Conservation (phyloP, 148 eudicot genomes). For the Heliosperma pusillum region DNA sequence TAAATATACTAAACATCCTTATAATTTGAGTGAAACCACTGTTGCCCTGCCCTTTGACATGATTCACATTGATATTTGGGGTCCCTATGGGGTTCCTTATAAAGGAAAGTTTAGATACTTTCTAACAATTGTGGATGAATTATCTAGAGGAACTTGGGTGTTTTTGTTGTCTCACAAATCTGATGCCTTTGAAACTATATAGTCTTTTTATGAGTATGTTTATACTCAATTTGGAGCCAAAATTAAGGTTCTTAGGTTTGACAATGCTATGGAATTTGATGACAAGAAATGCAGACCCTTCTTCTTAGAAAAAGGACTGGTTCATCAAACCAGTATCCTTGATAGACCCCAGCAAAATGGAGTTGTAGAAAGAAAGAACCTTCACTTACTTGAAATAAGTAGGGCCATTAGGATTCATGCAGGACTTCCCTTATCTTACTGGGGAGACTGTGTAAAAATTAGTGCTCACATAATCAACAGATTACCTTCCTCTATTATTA, state of each 20-base stretch:
- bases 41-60: background rate
- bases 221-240: background rate
- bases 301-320: background rate
- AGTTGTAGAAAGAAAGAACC: background rate
- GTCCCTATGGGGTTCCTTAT: background rate
- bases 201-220: background rate
- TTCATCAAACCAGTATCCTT: background rate
- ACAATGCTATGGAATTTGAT: background rate
- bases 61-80: background rate
- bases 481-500: background rate
- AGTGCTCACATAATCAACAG: background rate
- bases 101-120: background rate
- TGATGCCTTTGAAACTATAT: background rate
- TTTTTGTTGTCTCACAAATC: too few species aligned
- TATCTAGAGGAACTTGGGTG: background rate
- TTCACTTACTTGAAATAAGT: background rate
- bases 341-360: background rate
- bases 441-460: background rate
- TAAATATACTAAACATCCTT: background rate
- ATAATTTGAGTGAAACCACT: background rate
- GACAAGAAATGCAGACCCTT: background rate
- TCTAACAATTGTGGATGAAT: background rate
- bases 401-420: background rate
- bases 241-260: background rate
- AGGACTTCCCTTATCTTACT: background rate